Evolutionary conservation across 257 asterid species (phyloP).

Genomic region (Nicotiana noctiflora): DNA sequence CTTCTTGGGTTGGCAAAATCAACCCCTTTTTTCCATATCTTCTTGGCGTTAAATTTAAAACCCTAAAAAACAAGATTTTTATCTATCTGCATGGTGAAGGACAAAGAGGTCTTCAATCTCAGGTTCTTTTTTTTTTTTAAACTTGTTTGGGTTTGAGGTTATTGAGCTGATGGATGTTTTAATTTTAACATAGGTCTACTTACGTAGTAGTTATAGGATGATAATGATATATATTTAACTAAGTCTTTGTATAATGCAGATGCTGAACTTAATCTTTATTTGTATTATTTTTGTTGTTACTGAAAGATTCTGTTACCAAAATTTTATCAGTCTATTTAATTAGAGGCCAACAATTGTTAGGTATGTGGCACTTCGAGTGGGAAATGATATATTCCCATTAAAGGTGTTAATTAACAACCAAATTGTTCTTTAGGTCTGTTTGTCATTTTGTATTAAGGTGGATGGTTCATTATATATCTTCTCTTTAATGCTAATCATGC

Average conservation of each 20-base stretch:
- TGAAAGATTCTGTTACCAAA: slow-evolving; percentile 32
- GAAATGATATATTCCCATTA: slow-evolving; percentile 14
- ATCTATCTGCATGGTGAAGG: slow-evolving; percentile 5
- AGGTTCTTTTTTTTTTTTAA: background rate
- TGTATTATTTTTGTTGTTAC: slow-evolving; percentile 24
- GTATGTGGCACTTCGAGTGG: slow-evolving; percentile 27
- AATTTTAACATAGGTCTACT: background rate
- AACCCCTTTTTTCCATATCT: slow-evolving; percentile 85
- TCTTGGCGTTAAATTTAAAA: slow-evolving; percentile 64
- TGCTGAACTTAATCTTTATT: background rate
- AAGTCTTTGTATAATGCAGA: slow-evolving; percentile 1
- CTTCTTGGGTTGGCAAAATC: slow-evolving; percentile 97
- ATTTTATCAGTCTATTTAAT: slow-evolving; percentile 8
- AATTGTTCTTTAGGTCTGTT: slow-evolving; percentile 33
- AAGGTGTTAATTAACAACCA: slow-evolving; percentile 22
- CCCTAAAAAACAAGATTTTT: slow-evolving; percentile 39
- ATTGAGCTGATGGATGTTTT: background rate
- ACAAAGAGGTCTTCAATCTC: background rate
- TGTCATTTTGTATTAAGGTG: slow-evolving; percentile 41
- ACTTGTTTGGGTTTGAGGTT: background rate
- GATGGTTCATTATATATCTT: slow-evolving; percentile 20
- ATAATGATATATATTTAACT: background rate
- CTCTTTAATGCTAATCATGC: slow-evolving; percentile 35
- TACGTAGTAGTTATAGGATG: background rate
- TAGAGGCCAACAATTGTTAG: slow-evolving; percentile 21